These are phyloP conservation scores for Candida maltosa DNA, from an alignment of 805 yeast species.

Conservation along the genomic window DNA sequence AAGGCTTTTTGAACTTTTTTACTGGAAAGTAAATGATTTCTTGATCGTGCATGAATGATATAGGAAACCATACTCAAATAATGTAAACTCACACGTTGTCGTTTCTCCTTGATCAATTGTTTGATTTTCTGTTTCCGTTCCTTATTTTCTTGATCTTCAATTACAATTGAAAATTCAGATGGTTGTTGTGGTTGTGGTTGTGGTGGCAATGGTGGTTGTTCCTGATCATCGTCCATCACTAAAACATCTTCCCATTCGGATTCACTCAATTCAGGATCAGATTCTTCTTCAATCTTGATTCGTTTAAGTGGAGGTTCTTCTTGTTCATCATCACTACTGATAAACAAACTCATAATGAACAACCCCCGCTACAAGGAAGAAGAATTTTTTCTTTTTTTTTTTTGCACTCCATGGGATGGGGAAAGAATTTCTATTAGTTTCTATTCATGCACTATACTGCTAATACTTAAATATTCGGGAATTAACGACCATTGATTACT, in stretches of 20 bases:
- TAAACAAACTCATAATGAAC: not conserved
- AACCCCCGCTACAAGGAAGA: not conserved
- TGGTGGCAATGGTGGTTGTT: no score
- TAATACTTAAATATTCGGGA: constrained; percentile 26
- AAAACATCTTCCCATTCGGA: constrained; percentile 19
- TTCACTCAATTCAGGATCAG: not conserved
- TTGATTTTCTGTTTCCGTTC: constrained; percentile 2
- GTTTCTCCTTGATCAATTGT: constrained; percentile 7
- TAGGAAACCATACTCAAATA: constrained; percentile 22
- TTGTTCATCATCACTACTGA: constrained; percentile 6
- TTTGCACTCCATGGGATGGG: not conserved
- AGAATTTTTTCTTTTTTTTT: not conserved
- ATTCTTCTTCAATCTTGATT: not conserved
- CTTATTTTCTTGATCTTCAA: not conserved
- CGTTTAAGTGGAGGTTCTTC: constrained; percentile 2
- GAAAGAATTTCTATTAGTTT: not conserved
- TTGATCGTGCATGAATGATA: constrained; percentile 14
- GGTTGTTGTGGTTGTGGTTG: not conserved
- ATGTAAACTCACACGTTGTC: constrained; percentile 11
- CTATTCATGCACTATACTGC: constrained; percentile 20
- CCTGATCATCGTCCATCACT: not conserved
- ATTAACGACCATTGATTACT: constrained; percentile 23
- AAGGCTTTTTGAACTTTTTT: constrained; percentile 16
- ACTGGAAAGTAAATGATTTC: constrained; percentile 20
- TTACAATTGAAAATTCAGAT: not conserved